These are phyloP conservation scores for Alternaria tenuissima DNA, from an alignment of 2,329 filamentous ascomycete species.

Conservation along the genomic window DNA sequence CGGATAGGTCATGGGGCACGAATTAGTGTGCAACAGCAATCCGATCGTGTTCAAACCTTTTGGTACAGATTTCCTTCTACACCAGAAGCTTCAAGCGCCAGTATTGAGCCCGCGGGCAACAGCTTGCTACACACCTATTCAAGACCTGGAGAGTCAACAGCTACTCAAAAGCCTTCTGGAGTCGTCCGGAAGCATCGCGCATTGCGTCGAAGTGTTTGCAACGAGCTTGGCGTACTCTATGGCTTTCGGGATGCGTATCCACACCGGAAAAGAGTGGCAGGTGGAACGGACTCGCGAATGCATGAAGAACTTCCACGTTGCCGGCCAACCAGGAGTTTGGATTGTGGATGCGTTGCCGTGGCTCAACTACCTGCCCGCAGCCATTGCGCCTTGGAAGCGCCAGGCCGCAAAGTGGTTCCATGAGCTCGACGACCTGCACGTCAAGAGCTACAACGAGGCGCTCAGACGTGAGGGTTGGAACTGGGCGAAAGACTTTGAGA, in stretches of 20 bases:
- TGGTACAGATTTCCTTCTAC: conserved; percentile 47
- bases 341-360: conserved; percentile 55
- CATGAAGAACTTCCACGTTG: conserved; percentile 23
- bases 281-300: conserved; percentile 19
- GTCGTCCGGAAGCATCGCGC: conserved; percentile 33
- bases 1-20: conserved; percentile 53
- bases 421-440: conserved; percentile 23
- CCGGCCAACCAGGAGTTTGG: conserved; percentile 45
- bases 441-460: conserved; percentile 21
- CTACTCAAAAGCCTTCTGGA: conserved; percentile 52
- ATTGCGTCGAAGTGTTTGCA: conserved; percentile 45
- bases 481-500: conserved; percentile 17
- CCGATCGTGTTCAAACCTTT: conserved; percentile 52
- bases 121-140: conserved; percentile 48
- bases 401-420: conserved; percentile 26
- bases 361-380: conserved; percentile 53
- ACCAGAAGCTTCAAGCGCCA: conserved; percentile 51
- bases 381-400: conserved; percentile 45
- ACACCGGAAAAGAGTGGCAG: conserved; percentile 30
- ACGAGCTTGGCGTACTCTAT: conserved; percentile 52
- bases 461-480: conserved; percentile 29
- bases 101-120: conserved; percentile 40
- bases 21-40: conserved; percentile 55
- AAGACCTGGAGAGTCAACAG: conserved; percentile 56
- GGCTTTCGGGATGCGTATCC: conserved; percentile 50